These are phyloP conservation scores for Backusella tuberculispora DNA, from an alignment of 192 early-diverging fungal genomes.

Conservation along the genomic window DNA sequence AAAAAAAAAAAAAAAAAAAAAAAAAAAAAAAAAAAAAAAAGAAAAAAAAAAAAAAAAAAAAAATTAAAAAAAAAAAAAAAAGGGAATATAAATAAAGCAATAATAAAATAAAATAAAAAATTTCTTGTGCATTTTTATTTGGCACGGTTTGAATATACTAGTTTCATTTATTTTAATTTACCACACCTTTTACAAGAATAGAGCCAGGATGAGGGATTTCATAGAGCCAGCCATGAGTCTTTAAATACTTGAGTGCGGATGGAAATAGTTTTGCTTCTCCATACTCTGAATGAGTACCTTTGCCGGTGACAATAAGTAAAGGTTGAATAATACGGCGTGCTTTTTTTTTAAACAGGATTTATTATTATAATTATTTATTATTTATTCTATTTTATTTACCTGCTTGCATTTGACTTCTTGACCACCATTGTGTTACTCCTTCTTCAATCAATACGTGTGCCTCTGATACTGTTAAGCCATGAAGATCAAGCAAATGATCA, in stretches of 20 bases:
- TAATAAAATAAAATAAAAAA: not conserved
- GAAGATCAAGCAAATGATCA: conserved; percentile 67
- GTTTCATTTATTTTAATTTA: conserved; percentile 17
- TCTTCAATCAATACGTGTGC: conserved; percentile 63
- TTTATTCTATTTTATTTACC: conserved; percentile 23
- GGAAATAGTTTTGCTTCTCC: conserved; percentile 60
- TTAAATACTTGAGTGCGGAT: conserved; percentile 49
- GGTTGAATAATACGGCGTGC: conserved; percentile 43
- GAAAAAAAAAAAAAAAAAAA: not conserved
- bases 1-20: conserved; percentile 16
- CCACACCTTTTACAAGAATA: conserved; percentile 52
- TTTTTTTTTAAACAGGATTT: not conserved
- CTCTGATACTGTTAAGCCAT: conserved; percentile 66
- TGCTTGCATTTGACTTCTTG: conserved; percentile 45
- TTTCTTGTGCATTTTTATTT: not conserved
- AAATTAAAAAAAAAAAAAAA: not conserved
- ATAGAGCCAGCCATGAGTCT: conserved; percentile 59
- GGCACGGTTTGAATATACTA: too few species aligned
- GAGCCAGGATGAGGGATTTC: conserved; percentile 54
- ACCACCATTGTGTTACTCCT: conserved; percentile 62
- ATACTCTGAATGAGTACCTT: conserved; percentile 66
- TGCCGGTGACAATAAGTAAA: conserved; percentile 68
- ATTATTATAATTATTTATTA: not conserved
- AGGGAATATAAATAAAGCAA: not conserved
- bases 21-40: not conserved